Percentiles rank a stretch among this genome's conserved stretches.
Conservation (phyloP, 2,329 filamentous ascomycete genomes). For the Colletotrichum sp. region DNA sequence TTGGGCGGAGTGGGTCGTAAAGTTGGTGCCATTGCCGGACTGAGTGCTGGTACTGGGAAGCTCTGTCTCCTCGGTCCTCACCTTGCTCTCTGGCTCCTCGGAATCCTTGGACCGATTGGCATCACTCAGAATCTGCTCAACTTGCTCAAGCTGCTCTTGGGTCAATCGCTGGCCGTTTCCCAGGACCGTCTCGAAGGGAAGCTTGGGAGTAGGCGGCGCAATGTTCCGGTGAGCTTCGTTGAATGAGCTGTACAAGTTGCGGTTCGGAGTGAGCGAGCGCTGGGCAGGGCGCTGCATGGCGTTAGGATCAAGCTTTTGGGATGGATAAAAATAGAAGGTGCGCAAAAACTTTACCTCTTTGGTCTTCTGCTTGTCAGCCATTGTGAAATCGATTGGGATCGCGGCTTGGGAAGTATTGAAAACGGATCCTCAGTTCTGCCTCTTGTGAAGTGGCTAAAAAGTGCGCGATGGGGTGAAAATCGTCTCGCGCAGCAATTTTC, state of each 20-base stretch:
- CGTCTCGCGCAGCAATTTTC: background rate
- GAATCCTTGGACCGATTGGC: background rate
- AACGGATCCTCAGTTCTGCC: background rate
- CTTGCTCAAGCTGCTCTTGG: constrained; percentile 9
- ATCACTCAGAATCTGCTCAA: background rate
- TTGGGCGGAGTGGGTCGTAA: background rate
- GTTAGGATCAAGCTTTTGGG: background rate
- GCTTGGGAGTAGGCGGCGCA: background rate
- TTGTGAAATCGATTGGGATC: background rate
- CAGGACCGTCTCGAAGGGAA: background rate
- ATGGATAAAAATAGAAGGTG: background rate
- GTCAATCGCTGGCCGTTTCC: background rate
- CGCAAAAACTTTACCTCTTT: background rate
- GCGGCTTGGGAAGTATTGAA: background rate
- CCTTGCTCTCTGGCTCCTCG: background rate
- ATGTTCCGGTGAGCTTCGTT: constrained; percentile 18
- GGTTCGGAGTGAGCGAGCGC: constrained; percentile 18
- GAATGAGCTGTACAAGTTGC: constrained; percentile 14
- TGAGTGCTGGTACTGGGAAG: background rate
- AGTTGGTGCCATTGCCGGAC: background rate
- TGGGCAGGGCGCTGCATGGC: background rate
- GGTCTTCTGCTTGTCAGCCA: background rate
- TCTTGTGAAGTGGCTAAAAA: background rate
- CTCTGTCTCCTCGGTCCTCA: background rate
- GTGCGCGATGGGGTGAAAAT: background rate